phyloP scores from a whole-genome alignment of 2,329 filamentous ascomycete genomes.

The Cadophora gregata region DNA sequence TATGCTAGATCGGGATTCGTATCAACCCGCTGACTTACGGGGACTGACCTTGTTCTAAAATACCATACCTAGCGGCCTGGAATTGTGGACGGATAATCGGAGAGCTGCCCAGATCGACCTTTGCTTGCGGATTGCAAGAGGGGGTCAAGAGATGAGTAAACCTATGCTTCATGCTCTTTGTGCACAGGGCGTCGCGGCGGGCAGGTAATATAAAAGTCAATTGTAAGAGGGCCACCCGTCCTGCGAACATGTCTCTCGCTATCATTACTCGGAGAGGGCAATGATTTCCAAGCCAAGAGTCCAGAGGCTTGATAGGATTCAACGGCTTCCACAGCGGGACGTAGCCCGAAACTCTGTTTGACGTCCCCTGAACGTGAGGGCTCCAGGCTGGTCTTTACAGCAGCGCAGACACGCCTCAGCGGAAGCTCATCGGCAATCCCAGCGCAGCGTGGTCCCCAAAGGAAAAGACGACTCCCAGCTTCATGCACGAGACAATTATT shows the following conservation, averaged over 20 bases:
- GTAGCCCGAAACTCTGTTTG: constrained; percentile 7
- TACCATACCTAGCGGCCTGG: neutral
- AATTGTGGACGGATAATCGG: neutral
- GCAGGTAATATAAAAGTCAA: neutral
- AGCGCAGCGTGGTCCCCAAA: no score
- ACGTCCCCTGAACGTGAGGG: neutral
- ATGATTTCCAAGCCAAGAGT: neutral
- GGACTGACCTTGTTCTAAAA: neutral
- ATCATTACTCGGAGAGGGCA: neutral
- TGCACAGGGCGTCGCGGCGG: neutral
- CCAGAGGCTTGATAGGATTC: neutral
- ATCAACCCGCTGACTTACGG: neutral
- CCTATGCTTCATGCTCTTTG: neutral
- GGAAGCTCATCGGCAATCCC: neutral
- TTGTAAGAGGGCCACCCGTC: neutral
- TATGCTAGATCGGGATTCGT: constrained; percentile 3
- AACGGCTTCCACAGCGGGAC: neutral
- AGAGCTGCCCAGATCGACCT: neutral
- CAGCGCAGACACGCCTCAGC: neutral
- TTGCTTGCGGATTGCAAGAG: neutral
- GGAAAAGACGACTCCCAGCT: neutral
- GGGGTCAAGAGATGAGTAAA: no score
- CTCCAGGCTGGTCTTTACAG: constrained; percentile 1
- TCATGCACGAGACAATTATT: neutral
- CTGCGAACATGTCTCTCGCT: neutral